Evolutionary conservation across 495 filamentous ascomycete species (phyloP), one percentile per base, ranked within the genome.

Genomic region (Talaromyces wortmannii): DNA sequence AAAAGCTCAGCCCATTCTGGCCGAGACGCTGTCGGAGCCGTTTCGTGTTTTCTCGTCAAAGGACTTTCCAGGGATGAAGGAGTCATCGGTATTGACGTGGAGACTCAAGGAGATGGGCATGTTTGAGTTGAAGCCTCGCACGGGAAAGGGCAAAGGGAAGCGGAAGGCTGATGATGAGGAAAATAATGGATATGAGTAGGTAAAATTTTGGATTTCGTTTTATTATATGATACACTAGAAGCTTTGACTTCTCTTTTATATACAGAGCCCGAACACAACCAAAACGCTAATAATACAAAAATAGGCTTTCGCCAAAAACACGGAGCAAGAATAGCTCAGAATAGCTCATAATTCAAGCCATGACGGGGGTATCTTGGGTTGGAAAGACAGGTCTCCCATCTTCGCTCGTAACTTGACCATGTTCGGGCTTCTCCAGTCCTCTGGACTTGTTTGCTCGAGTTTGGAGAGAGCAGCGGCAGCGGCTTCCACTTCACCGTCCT

Each of bases 41-140:
- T 97, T 97, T 65, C 84, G 85, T 18, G 94, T 97, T 17, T 96
- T 86, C 67, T 90, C 90, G 16, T 91, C 92, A n/a, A 97, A 97
- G 66, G 92, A 97, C 67, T 97, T 97, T 59, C 90, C 90, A 0
- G 92, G 94, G 7, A 96, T 97, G 94, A 76, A 83, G 52, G 83
- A 74, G 32, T 77, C 74, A 3, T 73, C 69, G 6, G 58, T 60
- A 58, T 58, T 77, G 4, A 67, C 70, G 0, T 65, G 70, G 53
- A 67, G 68, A 6, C 55, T 75, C 58, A 76, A 72, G 62, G 68
- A 73, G 50, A 51, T 75, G n/a, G 74, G 74, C 7, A 73, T 77
- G 57, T 69, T 71, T 55, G 74, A 75, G 59, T 59, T 77, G 58
- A 77, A 74, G 58, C 75, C 72, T 0, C 64, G 72, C n/a, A 17